A percentile compares a stretch with the other conserved stretches of the same genome.
phyloP scores from a whole-genome alignment of 371 early-diverging fungal species.

The Dichotomocladium elegans region DNA sequence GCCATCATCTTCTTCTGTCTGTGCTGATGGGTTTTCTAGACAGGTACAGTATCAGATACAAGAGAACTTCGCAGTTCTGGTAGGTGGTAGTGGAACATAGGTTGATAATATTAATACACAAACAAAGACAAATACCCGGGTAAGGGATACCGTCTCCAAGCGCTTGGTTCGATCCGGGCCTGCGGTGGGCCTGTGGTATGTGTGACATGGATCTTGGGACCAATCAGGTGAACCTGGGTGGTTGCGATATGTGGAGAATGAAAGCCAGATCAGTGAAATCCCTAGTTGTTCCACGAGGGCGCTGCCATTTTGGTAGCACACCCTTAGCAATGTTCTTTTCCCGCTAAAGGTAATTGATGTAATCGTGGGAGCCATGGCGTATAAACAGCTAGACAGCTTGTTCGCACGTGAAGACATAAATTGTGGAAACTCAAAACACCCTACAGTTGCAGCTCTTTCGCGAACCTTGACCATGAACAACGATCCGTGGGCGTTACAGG shows the following conservation, averaged over 20 bases:
- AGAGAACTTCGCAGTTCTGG: too few relatives aligned
- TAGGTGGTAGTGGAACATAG: too few relatives aligned
- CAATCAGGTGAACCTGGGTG: not conserved
- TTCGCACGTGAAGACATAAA: not conserved
- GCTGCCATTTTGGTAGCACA: constrained; percentile 2
- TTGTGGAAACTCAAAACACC: not conserved
- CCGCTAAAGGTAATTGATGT: constrained; percentile 1
- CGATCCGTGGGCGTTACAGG: constrained; percentile 21
- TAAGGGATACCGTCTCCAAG: too few relatives aligned
- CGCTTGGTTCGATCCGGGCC: too few relatives aligned
- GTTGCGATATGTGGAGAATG: not conserved
- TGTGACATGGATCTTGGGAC: not conserved
- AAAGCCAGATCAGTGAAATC: not conserved
- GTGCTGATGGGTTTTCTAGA: too few relatives aligned
- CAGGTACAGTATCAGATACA: too few relatives aligned
- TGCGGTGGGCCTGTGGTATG: too few relatives aligned
- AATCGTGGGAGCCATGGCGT: constrained; percentile 3
- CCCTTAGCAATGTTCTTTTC: constrained; percentile 4
- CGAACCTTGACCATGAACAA: constrained; percentile 6
- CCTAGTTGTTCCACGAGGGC: constrained; percentile 6
- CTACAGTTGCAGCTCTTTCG: constrained; percentile 2
- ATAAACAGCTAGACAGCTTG: not conserved
- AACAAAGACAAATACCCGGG: too few relatives aligned
- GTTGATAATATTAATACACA: too few relatives aligned
- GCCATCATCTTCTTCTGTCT: too few relatives aligned